Evolutionary conservation across 805 yeast genomes (phyloP), one percentile per base, ranked within the genome.

Genomic region (Tetrapisispora phaffii): DNA sequence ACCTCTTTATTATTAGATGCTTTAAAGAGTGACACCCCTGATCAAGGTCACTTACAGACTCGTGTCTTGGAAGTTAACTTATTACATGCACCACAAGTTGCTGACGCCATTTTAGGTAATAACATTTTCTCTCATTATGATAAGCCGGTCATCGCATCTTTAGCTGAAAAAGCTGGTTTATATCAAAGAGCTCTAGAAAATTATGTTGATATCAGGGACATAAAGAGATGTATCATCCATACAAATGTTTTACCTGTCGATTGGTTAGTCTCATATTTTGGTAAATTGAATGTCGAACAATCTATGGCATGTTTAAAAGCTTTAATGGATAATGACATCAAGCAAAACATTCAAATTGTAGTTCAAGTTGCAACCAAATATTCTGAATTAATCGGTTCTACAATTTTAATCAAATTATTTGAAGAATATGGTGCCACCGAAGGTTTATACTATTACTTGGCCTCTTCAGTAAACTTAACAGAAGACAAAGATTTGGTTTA

Each of bases 21-120:
- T 9, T 75, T 93, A 63, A 93, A 93, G 71, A 85, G 82, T 51
- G 96, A 93, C 68, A 75, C 82, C 33, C 97, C 97, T 34, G 83
- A 89, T 51, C 96, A 93, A 62, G 97, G 96, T 16, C 95, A 88
- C 59, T 73, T 93, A 60, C 98, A 93, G 73, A 93, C 98, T 8
- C 80, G 95, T 59, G 78, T 93, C 42, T 76, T 93, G 54, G 98
- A 93, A 68, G 87, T 86, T 54, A 93, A 93, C 66, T 73, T 93
- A 63, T 66, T 86, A 62, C 94, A 89, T 64, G 98, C 98, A 16
- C 99, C 99, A 42, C 98, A 93, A 74, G 99, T 93, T 46, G 99
- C 98, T 36, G 98, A 93, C 68, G 99, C 99, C 19, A 93, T 93
- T 54, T 74, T 93, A 58, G 96, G 97, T 49, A 93, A 90, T 67